Evolutionary conservation across 1,139 yeast species (phyloP), one percentile per base, ranked within the genome.

Genomic region (Lodderomyces jiufengensis): DNA sequence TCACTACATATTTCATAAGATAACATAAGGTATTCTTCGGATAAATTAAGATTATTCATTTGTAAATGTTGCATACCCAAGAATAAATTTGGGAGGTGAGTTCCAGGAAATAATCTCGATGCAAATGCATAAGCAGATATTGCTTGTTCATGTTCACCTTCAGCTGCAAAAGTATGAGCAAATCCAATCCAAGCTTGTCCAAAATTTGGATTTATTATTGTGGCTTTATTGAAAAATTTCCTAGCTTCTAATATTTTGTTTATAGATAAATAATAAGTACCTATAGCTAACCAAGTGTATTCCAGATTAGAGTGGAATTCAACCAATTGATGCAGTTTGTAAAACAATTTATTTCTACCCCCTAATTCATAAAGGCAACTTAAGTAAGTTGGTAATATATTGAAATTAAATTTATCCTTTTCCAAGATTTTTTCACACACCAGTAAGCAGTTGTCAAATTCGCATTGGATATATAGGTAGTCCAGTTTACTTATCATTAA

Each of bases 121-220:
- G 97, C 97, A 24, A 95, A 90, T 1, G 97, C 92, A 60, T 90
- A 94, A 0, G 98, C 98, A 41, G 96, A 83, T 14, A 92, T 84
- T 1, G 98, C 98, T 58, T 94, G 98, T 56, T 94, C 99, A 52
- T 94, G 97, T 59, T 94, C 99, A 8, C 97, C 95, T 57, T 94
- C 98, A 2, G 86, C 84, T 0, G 97, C 97, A 72, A 88, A 94
- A 0, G 98, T 90, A 54, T 92, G 97, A 1, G 97, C 97, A 66
- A 94, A 94, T 1, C 97, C 98, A 32, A 94, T 80, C 98, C 98
- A 94, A 1, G 97, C 96, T 38, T 86, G 94, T 0, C 95, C 95
- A 63, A 86, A 88, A 47, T 83, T 85, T 1, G 98, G 95, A 48
- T 87, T 84, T 46, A 90, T 61, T 48, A 88, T 71, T 0, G 97